Conservation (phyloP, 2,329 filamentous ascomycete species). For the Fusarium oxysporum region DNA sequence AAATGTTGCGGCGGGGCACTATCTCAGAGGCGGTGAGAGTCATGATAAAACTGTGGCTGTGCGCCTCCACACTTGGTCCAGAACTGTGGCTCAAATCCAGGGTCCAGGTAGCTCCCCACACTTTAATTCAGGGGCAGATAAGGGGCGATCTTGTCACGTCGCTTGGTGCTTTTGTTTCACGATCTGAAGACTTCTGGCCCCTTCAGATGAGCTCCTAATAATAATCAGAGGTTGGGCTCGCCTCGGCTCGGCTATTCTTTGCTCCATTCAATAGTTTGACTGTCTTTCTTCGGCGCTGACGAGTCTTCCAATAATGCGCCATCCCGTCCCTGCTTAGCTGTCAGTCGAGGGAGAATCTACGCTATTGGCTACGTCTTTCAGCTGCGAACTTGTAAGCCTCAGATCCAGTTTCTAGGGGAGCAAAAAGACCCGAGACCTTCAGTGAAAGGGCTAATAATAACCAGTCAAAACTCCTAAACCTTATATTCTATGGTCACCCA, state of each 20-base stretch:
- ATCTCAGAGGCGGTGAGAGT: constrained; percentile 34
- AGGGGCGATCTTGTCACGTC: constrained; percentile 38
- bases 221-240: neutral
- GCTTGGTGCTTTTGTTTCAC: constrained; percentile 38
- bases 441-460: neutral
- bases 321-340: constrained; percentile 24
- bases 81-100: constrained; percentile 40
- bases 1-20: constrained; percentile 38
- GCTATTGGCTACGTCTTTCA: constrained; percentile 35
- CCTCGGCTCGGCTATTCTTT: neutral
- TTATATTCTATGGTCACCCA: neutral
- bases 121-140: constrained; percentile 38
- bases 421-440: neutral
- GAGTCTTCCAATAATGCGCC: constrained; percentile 24
- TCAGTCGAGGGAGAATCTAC: constrained; percentile 27
- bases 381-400: constrained; percentile 33
- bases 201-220: constrained; percentile 17
- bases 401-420: constrained; percentile 1
- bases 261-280: constrained; percentile 12
- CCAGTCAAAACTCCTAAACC: neutral
- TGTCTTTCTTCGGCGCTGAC: neutral
- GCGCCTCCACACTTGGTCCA: constrained; percentile 1
- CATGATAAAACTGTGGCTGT: constrained; percentile 30
- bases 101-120: constrained; percentile 38
- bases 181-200: constrained; percentile 16